Percentiles rank a stretch among this genome's conserved stretches.
Evolutionary conservation across 768 basidiomycete genomes (phyloP).

Genomic region (Trametes gibbosa): DNA sequence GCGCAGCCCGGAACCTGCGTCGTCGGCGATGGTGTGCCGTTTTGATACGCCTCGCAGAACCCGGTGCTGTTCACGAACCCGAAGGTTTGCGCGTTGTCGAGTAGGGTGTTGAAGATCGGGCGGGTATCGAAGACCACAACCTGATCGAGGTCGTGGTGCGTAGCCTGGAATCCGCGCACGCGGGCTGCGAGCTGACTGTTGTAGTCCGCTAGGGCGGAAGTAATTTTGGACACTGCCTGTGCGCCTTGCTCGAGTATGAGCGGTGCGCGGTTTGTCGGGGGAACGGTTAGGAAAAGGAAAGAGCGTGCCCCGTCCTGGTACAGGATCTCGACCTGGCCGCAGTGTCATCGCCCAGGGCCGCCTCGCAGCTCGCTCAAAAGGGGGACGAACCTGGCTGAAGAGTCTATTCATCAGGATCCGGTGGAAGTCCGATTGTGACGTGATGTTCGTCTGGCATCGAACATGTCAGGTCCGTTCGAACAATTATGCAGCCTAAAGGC

Average conservation of each 20-base stretch:
- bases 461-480: neutral
- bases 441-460: slow-evolving; percentile 33
- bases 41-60: slow-evolving; percentile 56
- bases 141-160: slow-evolving; percentile 42
- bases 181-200: slow-evolving; percentile 44
- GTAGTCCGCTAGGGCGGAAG: slow-evolving; percentile 43
- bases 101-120: slow-evolving; percentile 54
- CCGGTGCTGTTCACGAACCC: slow-evolving; percentile 61
- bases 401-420: slow-evolving; percentile 32
- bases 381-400: slow-evolving; percentile 31
- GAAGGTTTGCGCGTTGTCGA: slow-evolving; percentile 49
- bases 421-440: slow-evolving; percentile 34
- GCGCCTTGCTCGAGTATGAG: slow-evolving; percentile 40
- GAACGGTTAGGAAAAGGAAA: slow-evolving; percentile 40
- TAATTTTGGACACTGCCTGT: slow-evolving; percentile 28
- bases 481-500: neutral
- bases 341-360: slow-evolving; percentile 22
- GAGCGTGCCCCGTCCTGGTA: slow-evolving; percentile 40
- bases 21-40: slow-evolving; percentile 50
- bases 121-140: slow-evolving; percentile 54
- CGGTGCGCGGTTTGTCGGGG: slow-evolving; percentile 38
- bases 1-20: slow-evolving; percentile 58
- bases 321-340: slow-evolving; percentile 44
- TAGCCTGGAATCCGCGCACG: slow-evolving; percentile 39
- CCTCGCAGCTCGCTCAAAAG: slow-evolving; percentile 29